Evolutionary conservation across 495 filamentous ascomycete genomes (phyloP), one percentile per base, ranked within the genome.

Genomic region (Penicillium turbatum): DNA sequence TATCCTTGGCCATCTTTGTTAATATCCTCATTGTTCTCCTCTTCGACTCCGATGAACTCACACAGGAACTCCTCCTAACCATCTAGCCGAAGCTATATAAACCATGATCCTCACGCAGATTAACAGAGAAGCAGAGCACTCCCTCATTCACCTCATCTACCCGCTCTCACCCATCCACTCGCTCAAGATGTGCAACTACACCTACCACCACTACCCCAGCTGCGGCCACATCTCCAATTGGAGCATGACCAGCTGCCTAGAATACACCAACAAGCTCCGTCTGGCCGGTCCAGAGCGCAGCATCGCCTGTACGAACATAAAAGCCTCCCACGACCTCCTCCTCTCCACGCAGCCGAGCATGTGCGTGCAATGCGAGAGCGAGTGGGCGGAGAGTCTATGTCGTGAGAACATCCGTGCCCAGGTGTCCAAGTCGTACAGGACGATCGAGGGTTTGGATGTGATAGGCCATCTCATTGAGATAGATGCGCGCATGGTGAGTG

Each of bases 161-260:
- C 10, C 13, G 12, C 26, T 31, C 13, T 9, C 19, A 16, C n/a
- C 17, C 26, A 24, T 19, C 6, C 45, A 39, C 3, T 11, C 5
- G 16, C 15, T 19, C 16, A 59, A 24, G 1, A 72, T 72, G 68
- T 71, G 67, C 39, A 26, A 52, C 0, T 53, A 65, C 45, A 64
- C 44, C 6, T 66, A 66, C 29, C 62, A 70, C 35, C 65, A 68
- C 46, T 66, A 64, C 31, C 43, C 55, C 17, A 30, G 6, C 19
- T 72, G 67, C 54, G 65, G 67, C 9, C 69, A 72, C 31, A 67
- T 72, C 37, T 53, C 59, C 45, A 56, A 54, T 35, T 68, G 56
- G 43, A 66, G 41, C 13, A 42, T 72, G 2, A 57, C 54, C 24
- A 57, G 56, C 50, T 72, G 69, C 42, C 24, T 51, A 8, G 58